Conservation (phyloP, 176 grass and related monocot species). For the Cenchrus fungigraminus region DNA sequence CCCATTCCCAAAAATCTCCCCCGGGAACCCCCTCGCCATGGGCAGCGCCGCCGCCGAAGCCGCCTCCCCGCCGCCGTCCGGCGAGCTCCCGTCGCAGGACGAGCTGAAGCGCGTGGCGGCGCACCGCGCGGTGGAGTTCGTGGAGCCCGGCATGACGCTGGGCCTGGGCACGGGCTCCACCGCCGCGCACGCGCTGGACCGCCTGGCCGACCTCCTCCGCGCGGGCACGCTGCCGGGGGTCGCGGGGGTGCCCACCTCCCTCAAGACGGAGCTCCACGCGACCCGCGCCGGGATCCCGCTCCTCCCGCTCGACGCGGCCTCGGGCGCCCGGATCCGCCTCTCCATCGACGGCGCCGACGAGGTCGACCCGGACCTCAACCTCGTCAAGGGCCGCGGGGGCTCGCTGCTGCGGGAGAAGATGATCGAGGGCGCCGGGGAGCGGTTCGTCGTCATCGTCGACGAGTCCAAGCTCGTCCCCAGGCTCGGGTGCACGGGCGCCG, state of each 20-base stretch:
- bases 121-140: constrained; percentile 57
- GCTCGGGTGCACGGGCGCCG: constrained; percentile 57
- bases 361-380: constrained; percentile 77
- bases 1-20: neutral
- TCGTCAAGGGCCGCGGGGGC: constrained; percentile 79
- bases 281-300: constrained; percentile 56
- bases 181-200: constrained; percentile 68
- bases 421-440: constrained; percentile 60
- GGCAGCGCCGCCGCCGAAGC: constrained; percentile 49
- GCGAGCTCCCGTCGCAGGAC: constrained; percentile 42
- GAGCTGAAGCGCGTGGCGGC: constrained; percentile 73
- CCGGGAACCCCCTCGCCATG: constrained; percentile 36
- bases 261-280: constrained; percentile 61
- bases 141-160: constrained; percentile 53
- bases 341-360: constrained; percentile 82
- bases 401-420: constrained; percentile 85
- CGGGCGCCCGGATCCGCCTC: constrained; percentile 43
- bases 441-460: constrained; percentile 82
- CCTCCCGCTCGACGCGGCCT: constrained; percentile 47
- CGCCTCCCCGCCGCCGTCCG: constrained; percentile 40
- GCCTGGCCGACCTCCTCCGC: constrained; percentile 55
- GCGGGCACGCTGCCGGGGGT: constrained; percentile 32
- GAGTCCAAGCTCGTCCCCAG: constrained; percentile 75
- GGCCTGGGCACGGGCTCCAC: constrained; percentile 86
- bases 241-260: constrained; percentile 65